Evolutionary conservation across 2,329 filamentous ascomycete species (phyloP).

Genomic region (Penicillium fuscoglaucum): DNA sequence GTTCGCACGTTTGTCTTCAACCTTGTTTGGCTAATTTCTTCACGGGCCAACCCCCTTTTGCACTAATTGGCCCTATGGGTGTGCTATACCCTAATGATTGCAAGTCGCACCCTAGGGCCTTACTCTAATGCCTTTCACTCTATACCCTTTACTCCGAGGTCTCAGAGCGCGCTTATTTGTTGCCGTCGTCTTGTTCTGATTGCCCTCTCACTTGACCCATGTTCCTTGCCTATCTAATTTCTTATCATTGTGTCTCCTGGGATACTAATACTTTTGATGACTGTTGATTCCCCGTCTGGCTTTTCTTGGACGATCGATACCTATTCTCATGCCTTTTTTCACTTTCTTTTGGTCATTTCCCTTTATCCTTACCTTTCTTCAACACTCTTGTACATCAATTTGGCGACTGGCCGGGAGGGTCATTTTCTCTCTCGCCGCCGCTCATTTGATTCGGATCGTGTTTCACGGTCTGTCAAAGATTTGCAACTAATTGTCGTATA

Average conservation of each 20-base stretch:
- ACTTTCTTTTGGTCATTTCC: conserved; percentile 7
- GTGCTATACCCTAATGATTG: conserved; percentile 28
- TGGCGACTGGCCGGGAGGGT: neutral
- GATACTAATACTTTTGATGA: conserved; percentile 8
- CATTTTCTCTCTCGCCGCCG: neutral
- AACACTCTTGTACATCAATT: conserved; percentile 7
- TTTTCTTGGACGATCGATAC: conserved; percentile 8
- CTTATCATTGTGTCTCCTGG: neutral
- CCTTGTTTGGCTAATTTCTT: conserved; percentile 4
- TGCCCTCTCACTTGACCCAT: neutral
- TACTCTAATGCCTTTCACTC: conserved; percentile 19
- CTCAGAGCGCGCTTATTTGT: neutral
- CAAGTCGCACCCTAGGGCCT: conserved; percentile 12
- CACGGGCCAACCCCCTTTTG: neutral
- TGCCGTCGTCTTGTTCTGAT: neutral
- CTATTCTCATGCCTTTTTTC: conserved; percentile 1
- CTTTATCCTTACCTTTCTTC: conserved; percentile 1
- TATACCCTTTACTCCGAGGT: conserved; percentile 19
- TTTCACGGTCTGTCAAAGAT: neutral
- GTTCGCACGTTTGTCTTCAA: neutral
- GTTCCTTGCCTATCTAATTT: conserved; percentile 2
- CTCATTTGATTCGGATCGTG: neutral
- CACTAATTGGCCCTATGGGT: conserved; percentile 17
- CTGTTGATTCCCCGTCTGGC: conserved; percentile 1
- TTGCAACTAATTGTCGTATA: neutral